phyloP scores from a whole-genome alignment of 2,329 filamentous ascomycete genomes.

The Xylariaceae sp. region DNA sequence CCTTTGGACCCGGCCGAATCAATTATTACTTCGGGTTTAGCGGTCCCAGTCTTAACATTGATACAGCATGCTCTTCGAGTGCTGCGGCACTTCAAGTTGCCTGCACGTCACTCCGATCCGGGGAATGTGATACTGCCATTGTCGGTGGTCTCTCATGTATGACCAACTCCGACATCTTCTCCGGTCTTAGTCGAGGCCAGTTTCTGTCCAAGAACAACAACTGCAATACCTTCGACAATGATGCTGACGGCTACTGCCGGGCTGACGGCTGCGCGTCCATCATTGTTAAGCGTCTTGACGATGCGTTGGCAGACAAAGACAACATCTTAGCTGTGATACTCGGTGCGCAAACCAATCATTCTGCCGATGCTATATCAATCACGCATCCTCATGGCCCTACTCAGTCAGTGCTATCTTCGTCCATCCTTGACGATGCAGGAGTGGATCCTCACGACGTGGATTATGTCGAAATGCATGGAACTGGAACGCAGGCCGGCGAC shows the following conservation, averaged over 20 bases:
- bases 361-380: constrained; percentile 73
- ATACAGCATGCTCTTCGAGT: constrained; percentile 38
- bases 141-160: constrained; percentile 73
- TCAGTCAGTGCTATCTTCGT: constrained; percentile 64
- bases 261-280: constrained; percentile 70
- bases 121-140: constrained; percentile 75
- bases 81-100: constrained; percentile 37
- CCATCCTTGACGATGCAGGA: constrained; percentile 65
- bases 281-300: constrained; percentile 72
- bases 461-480: constrained; percentile 88
- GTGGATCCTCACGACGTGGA: constrained; percentile 71
- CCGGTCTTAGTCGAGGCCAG: constrained; percentile 67
- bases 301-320: constrained; percentile 73
- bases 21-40: constrained; percentile 40
- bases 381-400: constrained; percentile 75
- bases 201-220: constrained; percentile 72
- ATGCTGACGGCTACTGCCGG: constrained; percentile 76
- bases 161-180: constrained; percentile 76
- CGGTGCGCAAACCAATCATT: constrained; percentile 74
- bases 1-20: constrained; percentile 47
- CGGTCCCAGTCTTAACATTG: constrained; percentile 36
- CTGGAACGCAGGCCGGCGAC: constrained; percentile 80
- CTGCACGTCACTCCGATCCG: constrained; percentile 67
- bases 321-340: constrained; percentile 70
- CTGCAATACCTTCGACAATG: constrained; percentile 76